Conservation (phyloP, 371 early-diverging fungal genomes). For the Batkoa obscura region DNA sequence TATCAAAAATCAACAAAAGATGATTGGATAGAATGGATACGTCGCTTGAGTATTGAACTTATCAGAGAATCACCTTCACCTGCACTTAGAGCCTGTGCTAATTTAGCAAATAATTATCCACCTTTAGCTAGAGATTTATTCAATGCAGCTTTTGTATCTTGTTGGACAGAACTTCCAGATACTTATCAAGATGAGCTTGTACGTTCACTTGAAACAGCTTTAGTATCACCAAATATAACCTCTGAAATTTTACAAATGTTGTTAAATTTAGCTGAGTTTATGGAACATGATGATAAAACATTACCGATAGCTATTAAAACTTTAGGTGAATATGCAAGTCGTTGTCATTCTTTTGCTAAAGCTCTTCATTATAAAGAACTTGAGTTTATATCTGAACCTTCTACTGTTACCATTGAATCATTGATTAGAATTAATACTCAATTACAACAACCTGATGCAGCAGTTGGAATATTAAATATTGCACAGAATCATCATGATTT, state of each 20-base stretch:
- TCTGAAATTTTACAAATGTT: constrained; percentile 82
- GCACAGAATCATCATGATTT: constrained; percentile 76
- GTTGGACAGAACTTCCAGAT: constrained; percentile 85
- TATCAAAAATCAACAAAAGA: constrained; percentile 78
- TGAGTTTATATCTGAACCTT: constrained; percentile 74
- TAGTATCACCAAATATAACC: constrained; percentile 68
- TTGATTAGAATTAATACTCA: constrained; percentile 90
- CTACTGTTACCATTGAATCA: constrained; percentile 72
- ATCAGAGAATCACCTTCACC: constrained; percentile 93
- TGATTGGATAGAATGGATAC: constrained; percentile 95
- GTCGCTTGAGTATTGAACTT: constrained; percentile 74
- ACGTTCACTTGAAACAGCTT: constrained; percentile 61
- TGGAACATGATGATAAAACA: constrained; percentile 95
- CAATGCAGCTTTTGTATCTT: constrained; percentile 93
- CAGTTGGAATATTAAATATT: constrained; percentile 80
- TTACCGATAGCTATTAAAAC: constrained; percentile 84
- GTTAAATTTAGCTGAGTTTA: constrained; percentile 91
- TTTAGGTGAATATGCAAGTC: constrained; percentile 73
- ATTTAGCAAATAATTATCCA: constrained; percentile 60
- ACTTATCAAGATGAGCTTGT: constrained; percentile 87
- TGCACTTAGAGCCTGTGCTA: constrained; percentile 77
- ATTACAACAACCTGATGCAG: constrained; percentile 90
- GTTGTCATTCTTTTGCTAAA: constrained; percentile 91
- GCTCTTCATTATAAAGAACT: constrained; percentile 93
- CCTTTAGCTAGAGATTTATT: constrained; percentile 82